Percentiles rank a stretch among this genome's conserved stretches.
These are phyloP conservation scores for Aegilops tauschii DNA, from an alignment of 176 grass and related monocot genomes.

Conservation along the genomic window DNA sequence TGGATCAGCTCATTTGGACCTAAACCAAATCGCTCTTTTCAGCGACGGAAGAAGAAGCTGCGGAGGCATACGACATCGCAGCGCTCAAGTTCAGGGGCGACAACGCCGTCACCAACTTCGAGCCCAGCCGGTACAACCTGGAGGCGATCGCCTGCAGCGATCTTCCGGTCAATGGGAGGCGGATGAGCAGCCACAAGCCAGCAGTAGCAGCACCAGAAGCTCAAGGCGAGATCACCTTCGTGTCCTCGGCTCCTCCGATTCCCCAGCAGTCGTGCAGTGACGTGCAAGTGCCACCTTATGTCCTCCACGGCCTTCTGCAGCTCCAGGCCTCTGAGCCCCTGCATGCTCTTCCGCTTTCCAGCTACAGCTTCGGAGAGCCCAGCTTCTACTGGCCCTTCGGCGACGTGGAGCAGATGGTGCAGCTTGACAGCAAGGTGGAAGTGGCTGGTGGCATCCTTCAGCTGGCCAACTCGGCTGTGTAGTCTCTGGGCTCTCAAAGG, in stretches of 20 bases:
- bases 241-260: background rate
- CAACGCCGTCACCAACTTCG: constrained; percentile 88
- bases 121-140: constrained; percentile 74
- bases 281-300: constrained; percentile 16
- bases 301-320: constrained; percentile 49
- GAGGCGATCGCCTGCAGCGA: constrained; percentile 61
- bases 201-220: background rate
- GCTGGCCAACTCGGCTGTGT: constrained; percentile 28
- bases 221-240: constrained; percentile 3
- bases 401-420: constrained; percentile 45
- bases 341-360: constrained; percentile 25
- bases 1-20: background rate
- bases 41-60: constrained; percentile 90
- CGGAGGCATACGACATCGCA: constrained; percentile 91
- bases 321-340: constrained; percentile 22
- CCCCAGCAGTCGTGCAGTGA: constrained; percentile 37
- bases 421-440: constrained; percentile 36
- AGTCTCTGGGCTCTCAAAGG: background rate
- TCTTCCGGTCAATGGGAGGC: constrained; percentile 58
- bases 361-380: constrained; percentile 27
- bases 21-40: constrained; percentile 21
- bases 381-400: constrained; percentile 36
- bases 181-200: constrained; percentile 22
- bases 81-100: constrained; percentile 88
- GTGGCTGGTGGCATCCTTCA: constrained; percentile 41